Percentiles rank a stretch among this genome's conserved stretches.
These are phyloP conservation scores for Barnettozyma sucrosica DNA, from an alignment of 805 yeast species.

Conservation along the genomic window DNA sequence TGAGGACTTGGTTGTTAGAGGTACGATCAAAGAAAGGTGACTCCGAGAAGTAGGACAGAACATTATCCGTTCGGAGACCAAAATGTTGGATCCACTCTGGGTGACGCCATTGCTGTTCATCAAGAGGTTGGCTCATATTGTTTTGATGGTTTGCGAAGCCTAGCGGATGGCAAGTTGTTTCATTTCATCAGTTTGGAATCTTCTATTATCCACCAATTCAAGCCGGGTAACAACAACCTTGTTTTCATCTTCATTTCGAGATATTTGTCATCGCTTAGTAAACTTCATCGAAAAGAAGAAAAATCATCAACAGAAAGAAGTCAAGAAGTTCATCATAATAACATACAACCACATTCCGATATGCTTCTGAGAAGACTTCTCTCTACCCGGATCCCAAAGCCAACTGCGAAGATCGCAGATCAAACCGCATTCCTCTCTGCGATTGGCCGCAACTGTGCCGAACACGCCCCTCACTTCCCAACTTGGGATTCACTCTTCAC, in stretches of 20 bases:
- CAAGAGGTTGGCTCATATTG: conserved; percentile 41
- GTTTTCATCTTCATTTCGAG: too few relatives aligned
- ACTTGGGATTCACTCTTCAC: conserved; percentile 62
- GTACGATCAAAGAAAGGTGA: conserved; percentile 94
- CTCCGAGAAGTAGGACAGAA: conserved; percentile 85
- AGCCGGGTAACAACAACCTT: neutral
- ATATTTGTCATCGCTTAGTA: neutral
- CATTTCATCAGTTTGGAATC: neutral
- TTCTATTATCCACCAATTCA: neutral
- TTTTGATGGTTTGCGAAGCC: neutral
- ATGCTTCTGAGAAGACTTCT: conserved; percentile 3
- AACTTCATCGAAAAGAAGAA: neutral
- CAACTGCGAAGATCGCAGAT: conserved; percentile 55
- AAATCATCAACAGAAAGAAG: neutral
- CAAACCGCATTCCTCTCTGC: conserved; percentile 64
- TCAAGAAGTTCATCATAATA: neutral
- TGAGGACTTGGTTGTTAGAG: conserved; percentile 88
- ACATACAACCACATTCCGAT: neutral
- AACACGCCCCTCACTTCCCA: conserved; percentile 64
- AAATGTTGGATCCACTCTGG: conserved; percentile 91
- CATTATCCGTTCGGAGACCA: conserved; percentile 84
- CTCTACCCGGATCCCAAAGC: conserved; percentile 34
- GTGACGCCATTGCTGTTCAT: conserved; percentile 95
- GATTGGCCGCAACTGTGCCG: conserved; percentile 72
- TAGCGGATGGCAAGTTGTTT: neutral